These are phyloP conservation scores for Suillus weaverae DNA, from an alignment of 768 basidiomycete species.

Conservation along the genomic window DNA sequence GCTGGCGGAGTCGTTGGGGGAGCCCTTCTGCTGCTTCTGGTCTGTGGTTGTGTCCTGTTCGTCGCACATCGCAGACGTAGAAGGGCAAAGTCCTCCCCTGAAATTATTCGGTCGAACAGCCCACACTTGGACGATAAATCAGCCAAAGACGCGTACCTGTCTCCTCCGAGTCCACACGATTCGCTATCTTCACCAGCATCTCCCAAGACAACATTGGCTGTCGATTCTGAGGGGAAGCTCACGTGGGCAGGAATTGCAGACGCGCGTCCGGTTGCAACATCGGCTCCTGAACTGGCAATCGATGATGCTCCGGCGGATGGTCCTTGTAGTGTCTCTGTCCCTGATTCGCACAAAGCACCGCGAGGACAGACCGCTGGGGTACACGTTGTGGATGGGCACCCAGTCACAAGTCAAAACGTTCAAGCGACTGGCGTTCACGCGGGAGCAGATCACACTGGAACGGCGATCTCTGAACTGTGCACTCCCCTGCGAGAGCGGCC, in stretches of 20 bases:
- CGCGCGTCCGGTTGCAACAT: background rate
- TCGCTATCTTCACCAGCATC: background rate
- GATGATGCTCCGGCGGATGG: background rate
- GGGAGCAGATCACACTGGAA: background rate
- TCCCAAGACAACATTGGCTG: background rate
- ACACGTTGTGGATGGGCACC: background rate
- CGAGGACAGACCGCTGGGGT: background rate
- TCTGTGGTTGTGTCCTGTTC: conserved; percentile 14
- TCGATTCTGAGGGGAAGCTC: background rate
- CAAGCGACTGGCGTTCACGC: background rate
- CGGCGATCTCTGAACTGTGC: background rate
- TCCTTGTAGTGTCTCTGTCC: background rate
- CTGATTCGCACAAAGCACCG: background rate
- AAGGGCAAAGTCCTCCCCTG: background rate
- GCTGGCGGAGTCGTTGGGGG: conserved; percentile 26
- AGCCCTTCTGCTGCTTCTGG: conserved; percentile 14
- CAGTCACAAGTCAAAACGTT: background rate
- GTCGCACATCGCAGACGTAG: conserved; percentile 15
- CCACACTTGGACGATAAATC: background rate
- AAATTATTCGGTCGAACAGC: background rate
- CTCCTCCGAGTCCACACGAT: background rate
- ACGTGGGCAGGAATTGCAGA: background rate
- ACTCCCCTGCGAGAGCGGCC: background rate
- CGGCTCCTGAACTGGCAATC: background rate
- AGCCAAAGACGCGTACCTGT: conserved; percentile 1